phyloP scores from a whole-genome alignment of 768 basidiomycete genomes.

The Tephrocybe sp. region DNA sequence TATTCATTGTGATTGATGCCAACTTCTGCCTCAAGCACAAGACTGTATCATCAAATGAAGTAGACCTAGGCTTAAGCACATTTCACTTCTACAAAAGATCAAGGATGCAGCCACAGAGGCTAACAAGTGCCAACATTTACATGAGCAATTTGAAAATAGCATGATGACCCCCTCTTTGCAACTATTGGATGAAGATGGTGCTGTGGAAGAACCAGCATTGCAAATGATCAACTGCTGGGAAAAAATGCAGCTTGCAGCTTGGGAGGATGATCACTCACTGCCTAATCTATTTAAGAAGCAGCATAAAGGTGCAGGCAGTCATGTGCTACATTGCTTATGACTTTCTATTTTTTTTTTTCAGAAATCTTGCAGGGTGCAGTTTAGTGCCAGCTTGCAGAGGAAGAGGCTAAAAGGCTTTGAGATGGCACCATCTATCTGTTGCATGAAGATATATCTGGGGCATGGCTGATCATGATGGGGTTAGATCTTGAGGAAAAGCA shows the following conservation, averaged over 20 bases:
- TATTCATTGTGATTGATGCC: conserved; percentile 15
- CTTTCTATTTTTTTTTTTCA: neutral
- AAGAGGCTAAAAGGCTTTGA: conserved; percentile 5
- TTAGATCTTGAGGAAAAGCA: conserved; percentile 20
- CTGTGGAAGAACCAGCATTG: neutral
- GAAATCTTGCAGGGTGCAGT: conserved; percentile 15
- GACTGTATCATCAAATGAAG: conserved; percentile 2
- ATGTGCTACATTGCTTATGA: neutral
- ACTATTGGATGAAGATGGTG: neutral
- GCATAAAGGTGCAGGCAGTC: conserved; percentile 6
- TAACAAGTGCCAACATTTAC: neutral
- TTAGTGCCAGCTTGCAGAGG: conserved; percentile 2
- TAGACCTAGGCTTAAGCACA: conserved; percentile 8
- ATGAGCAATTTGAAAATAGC: neutral
- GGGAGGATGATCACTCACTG: conserved; percentile 5
- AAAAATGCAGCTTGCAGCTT: neutral
- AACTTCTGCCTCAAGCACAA: conserved; percentile 14
- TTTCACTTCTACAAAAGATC: conserved; percentile 3
- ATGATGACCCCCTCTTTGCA: neutral
- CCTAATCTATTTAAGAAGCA: conserved; percentile 11
- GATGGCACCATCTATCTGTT: neutral
- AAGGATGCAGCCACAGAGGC: neutral
- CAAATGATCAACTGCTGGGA: too few relatives aligned
- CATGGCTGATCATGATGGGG: conserved; percentile 8
- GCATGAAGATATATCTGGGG: conserved; percentile 6